A percentile compares a stretch with the other conserved stretches of the same genome.
These are phyloP conservation scores for Chlamydomonas incerta DNA, from an alignment of 139 green algal species.

Conservation along the genomic window DNA sequence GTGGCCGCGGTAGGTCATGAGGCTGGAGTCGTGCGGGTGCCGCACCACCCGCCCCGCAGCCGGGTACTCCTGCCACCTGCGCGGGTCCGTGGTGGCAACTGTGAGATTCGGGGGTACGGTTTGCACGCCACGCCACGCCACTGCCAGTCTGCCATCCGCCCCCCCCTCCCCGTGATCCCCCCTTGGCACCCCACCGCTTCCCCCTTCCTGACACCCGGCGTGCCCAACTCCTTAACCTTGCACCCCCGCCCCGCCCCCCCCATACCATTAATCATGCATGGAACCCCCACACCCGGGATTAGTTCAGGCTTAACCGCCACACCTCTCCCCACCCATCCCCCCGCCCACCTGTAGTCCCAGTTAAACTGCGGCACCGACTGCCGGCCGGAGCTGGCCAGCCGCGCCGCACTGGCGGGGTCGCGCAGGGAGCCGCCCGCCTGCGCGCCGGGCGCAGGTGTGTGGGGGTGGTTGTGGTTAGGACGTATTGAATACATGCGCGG, in stretches of 20 bases:
- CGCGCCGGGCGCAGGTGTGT: too few relatives aligned
- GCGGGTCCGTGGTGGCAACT: background rate
- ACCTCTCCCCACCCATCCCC: background rate
- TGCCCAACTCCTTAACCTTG: too few relatives aligned
- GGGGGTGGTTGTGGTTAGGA: too few relatives aligned
- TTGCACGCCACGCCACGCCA: background rate
- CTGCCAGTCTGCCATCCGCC: background rate
- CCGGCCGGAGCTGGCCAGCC: background rate
- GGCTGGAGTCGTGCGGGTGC: slow-evolving; percentile 86
- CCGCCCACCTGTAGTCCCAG: slow-evolving; percentile 80
- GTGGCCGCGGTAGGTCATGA: slow-evolving; percentile 93
- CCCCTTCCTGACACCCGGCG: too few relatives aligned
- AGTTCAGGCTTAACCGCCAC: too few relatives aligned
- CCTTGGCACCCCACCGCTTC: too few relatives aligned
- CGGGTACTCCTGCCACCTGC: slow-evolving; percentile 89
- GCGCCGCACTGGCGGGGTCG: background rate
- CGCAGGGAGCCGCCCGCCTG: slow-evolving; percentile 39
- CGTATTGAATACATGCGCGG: too few relatives aligned
- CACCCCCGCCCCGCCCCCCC: too few relatives aligned
- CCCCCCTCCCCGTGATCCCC: too few relatives aligned
- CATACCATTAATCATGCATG: too few relatives aligned
- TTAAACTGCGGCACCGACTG: slow-evolving; percentile 58
- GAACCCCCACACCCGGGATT: too few relatives aligned
- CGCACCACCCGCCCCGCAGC: slow-evolving; percentile 65
- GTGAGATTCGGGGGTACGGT: background rate